Conservation (phyloP, 2,329 filamentous ascomycete species). For the Aspergillus piperis region DNA sequence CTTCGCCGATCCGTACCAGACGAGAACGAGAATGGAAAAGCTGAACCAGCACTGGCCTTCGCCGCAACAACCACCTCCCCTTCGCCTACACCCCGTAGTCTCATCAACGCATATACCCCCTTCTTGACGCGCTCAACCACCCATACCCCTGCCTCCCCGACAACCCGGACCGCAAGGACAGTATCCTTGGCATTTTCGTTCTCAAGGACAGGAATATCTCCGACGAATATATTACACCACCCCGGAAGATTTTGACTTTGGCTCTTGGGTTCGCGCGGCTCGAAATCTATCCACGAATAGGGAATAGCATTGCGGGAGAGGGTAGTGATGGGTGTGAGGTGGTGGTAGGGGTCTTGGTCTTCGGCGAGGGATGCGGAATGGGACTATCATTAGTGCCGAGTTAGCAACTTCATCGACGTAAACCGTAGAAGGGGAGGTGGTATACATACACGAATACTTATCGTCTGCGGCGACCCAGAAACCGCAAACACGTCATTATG, state of each 20-base stretch:
- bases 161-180: neutral
- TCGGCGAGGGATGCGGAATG: constrained; percentile 36
- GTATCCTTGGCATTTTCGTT: neutral
- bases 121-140: constrained; percentile 43
- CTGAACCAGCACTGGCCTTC: constrained; percentile 25
- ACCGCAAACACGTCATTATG: neutral
- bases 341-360: constrained; percentile 31
- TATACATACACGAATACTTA: neutral
- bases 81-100: constrained; percentile 38
- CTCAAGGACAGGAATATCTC: constrained; percentile 41
- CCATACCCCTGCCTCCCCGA: constrained; percentile 25
- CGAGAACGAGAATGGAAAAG: neutral
- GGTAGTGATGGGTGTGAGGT: constrained; percentile 38
- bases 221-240: constrained; percentile 35
- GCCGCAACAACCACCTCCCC: constrained; percentile 42
- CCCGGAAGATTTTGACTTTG: constrained; percentile 32
- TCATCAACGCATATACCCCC: constrained; percentile 43
- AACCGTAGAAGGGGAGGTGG: neutral
- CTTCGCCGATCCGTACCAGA: neutral
- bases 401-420: neutral
- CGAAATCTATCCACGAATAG: constrained; percentile 42
- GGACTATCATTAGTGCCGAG: constrained; percentile 28
- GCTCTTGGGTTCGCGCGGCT: constrained; percentile 24
- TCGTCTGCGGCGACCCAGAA: neutral
- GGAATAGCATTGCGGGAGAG: constrained; percentile 41